Evolutionary conservation across 371 early-diverging fungal genomes (phyloP).

Genomic region (Mucor piriformis): DNA sequence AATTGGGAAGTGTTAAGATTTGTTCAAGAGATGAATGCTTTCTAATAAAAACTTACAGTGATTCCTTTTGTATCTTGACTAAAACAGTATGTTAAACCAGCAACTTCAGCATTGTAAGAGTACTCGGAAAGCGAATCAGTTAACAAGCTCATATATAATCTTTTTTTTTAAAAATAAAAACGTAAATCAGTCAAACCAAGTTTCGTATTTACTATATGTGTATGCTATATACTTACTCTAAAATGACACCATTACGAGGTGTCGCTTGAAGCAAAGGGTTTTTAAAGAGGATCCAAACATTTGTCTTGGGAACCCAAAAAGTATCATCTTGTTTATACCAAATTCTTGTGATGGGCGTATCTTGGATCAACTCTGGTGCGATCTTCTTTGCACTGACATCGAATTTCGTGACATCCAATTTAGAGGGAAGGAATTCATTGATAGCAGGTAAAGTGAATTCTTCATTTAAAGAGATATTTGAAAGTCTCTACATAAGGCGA

Average conservation of each 20-base stretch:
- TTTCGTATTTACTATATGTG: background rate
- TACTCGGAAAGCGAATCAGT: slow-evolving; percentile 81
- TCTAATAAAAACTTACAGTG: slow-evolving; percentile 26
- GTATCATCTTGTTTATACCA: slow-evolving; percentile 90
- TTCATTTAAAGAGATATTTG: slow-evolving; percentile 35
- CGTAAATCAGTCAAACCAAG: no score
- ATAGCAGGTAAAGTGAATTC: slow-evolving; percentile 73
- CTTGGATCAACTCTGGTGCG: slow-evolving; percentile 63
- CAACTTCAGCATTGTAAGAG: slow-evolving; percentile 85
- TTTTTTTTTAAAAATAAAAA: slow-evolving; percentile 14
- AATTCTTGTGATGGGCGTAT: slow-evolving; percentile 67
- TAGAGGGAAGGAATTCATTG: slow-evolving; percentile 85
- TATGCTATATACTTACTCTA: slow-evolving; percentile 36
- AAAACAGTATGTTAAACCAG: slow-evolving; percentile 78
- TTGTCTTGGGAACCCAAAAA: no score
- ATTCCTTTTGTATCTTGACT: slow-evolving; percentile 66
- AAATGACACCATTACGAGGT: slow-evolving; percentile 50
- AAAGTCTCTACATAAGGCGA: slow-evolving; percentile 18
- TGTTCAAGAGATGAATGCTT: background rate
- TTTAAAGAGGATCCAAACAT: slow-evolving; percentile 56
- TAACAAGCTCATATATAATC: slow-evolving; percentile 72
- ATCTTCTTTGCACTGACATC: slow-evolving; percentile 38
- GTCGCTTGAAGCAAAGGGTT: slow-evolving; percentile 62
- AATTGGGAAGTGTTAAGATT: no score
- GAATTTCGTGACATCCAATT: slow-evolving; percentile 52